These are phyloP conservation scores for Mycena pura DNA, from an alignment of 768 basidiomycete species.

Conservation along the genomic window DNA sequence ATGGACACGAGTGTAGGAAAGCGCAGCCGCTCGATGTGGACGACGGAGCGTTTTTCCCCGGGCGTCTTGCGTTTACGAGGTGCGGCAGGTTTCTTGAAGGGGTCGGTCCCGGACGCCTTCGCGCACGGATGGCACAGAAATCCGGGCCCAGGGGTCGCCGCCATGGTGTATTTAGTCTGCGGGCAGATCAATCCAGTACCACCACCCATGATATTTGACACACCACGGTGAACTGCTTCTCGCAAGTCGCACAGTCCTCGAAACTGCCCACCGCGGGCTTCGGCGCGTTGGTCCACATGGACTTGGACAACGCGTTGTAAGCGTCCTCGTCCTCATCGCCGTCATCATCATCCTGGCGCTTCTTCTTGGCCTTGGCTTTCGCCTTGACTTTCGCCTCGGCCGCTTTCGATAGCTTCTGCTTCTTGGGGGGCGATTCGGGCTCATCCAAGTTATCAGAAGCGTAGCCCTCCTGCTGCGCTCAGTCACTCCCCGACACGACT, in stretches of 20 bases:
- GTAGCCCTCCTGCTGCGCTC: slow-evolving; percentile 48
- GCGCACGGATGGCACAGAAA: slow-evolving; percentile 88
- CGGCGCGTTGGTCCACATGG: slow-evolving; percentile 44
- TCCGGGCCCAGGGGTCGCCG: slow-evolving; percentile 72
- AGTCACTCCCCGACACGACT: not conserved
- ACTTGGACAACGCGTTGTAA: slow-evolving; percentile 70
- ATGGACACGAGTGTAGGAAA: slow-evolving; percentile 76
- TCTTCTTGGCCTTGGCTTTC: slow-evolving; percentile 53
- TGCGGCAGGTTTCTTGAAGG: slow-evolving; percentile 80
- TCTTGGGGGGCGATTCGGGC: slow-evolving; percentile 57
- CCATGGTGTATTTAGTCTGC: slow-evolving; percentile 88
- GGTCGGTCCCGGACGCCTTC: slow-evolving; percentile 77
- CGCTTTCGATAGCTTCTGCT: slow-evolving; percentile 60
- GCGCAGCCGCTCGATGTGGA: slow-evolving; percentile 71
- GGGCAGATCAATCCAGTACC: not conserved
- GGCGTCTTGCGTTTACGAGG: slow-evolving; percentile 68
- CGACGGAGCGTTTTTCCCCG: slow-evolving; percentile 70
- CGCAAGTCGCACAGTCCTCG: slow-evolving; percentile 81
- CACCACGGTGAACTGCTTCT: slow-evolving; percentile 89
- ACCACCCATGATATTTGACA: slow-evolving; percentile 32
- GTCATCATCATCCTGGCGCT: slow-evolving; percentile 53
- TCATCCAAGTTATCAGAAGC: slow-evolving; percentile 82
- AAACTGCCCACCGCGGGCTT: slow-evolving; percentile 83
- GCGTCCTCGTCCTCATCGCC: slow-evolving; percentile 68
- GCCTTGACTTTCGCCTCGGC: slow-evolving; percentile 49